These are phyloP conservation scores for Amaranthus tricolor DNA, from an alignment of 179 eudicot genomes.

Conservation along the genomic window DNA sequence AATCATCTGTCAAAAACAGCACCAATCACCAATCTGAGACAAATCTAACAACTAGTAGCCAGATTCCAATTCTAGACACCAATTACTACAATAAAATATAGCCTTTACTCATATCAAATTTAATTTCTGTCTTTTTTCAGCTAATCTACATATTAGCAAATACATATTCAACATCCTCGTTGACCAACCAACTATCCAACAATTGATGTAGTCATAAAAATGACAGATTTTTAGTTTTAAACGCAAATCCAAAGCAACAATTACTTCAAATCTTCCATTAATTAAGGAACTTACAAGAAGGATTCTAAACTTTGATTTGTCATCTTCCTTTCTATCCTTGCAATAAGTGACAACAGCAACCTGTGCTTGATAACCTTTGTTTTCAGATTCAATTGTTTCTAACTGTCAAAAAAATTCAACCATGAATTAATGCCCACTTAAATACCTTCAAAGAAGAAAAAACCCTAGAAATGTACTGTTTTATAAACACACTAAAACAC, in stretches of 20 bases:
- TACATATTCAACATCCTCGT: constrained; percentile 4
- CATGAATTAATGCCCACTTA: background rate
- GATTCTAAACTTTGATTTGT: constrained; percentile 67
- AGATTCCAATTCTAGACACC: constrained; percentile 17
- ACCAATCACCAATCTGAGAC: constrained; percentile 87
- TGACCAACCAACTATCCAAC: background rate
- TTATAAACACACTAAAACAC: background rate
- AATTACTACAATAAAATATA: background rate
- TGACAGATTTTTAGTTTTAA: background rate
- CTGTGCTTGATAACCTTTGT: constrained; percentile 74
- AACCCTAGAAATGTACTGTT: background rate
- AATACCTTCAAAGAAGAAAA: background rate
- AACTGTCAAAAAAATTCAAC: constrained; percentile 43
- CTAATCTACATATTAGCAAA: too few relatives aligned
- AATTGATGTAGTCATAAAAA: background rate
- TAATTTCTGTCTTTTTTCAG: background rate
- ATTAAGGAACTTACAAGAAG: constrained; percentile 69
- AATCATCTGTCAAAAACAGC: constrained; percentile 99
- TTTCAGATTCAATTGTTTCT: constrained; percentile 61
- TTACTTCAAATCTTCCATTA: background rate
- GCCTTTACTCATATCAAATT: background rate
- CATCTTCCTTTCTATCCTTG: constrained; percentile 59
- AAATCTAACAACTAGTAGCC: constrained; percentile 37
- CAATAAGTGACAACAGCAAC: constrained; percentile 71
- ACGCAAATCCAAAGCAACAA: background rate